Evolutionary conservation across 73 alveolate genomes (phyloP).

Genomic region (Paramecium primaurelia): DNA sequence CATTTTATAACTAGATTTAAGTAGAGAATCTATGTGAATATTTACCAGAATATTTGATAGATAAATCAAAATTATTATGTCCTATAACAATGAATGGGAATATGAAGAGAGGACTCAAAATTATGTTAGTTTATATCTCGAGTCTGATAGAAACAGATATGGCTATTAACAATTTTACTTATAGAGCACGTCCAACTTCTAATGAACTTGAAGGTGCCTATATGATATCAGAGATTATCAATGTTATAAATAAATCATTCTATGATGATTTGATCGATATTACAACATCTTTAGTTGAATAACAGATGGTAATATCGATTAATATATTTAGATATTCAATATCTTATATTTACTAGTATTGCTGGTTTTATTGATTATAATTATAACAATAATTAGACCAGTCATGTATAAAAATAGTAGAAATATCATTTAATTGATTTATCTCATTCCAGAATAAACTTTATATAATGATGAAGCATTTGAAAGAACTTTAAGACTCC

Average conservation of each 20-base stretch:
- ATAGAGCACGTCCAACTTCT: background rate
- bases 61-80: background rate
- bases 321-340: background rate
- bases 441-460: background rate
- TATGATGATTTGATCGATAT: background rate
- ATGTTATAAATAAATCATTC: background rate
- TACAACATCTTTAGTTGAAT: background rate
- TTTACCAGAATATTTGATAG: background rate
- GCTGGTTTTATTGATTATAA: background rate
- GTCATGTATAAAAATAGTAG: background rate
- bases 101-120: background rate
- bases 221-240: background rate
- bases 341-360: background rate
- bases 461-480: background rate
- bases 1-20: background rate
- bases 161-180: background rate
- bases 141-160: background rate
- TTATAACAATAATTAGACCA: background rate
- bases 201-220: conserved; percentile 26
- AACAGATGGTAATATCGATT: background rate
- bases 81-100: background rate
- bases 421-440: background rate
- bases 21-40: background rate
- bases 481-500: background rate
- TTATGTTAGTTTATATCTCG: background rate